Percentiles rank a stretch among this genome's conserved stretches.
Evolutionary conservation across 345 rosid species (phyloP).

Genomic region (Crucihimalaya himalaica): DNA sequence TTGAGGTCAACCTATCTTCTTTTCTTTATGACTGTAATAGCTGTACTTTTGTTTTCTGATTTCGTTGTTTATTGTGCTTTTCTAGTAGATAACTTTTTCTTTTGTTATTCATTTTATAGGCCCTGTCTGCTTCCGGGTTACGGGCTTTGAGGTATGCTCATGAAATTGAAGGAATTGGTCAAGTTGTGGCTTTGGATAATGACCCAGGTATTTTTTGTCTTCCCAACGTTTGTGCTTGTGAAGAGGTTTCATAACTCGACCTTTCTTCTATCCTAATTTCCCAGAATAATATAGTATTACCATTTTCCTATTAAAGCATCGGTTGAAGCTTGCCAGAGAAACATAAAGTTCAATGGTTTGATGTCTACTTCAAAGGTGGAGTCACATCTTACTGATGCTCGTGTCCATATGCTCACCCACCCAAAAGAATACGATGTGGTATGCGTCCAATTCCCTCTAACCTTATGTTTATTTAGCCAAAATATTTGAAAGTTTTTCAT

Average conservation of each 20-base stretch:
- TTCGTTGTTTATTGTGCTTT: background rate
- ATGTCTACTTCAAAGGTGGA: conserved; percentile 88
- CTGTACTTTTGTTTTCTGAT: background rate
- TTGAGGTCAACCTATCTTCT: conserved; percentile 62
- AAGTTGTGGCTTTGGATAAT: conserved; percentile 94
- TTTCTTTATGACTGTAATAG: conserved; percentile 14
- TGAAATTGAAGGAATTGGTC: conserved; percentile 90
- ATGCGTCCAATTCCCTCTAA: conserved; percentile 12
- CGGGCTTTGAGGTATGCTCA: conserved; percentile 93
- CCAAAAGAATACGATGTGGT: conserved; percentile 98
- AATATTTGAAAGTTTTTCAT: background rate
- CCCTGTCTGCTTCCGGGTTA: conserved; percentile 94
- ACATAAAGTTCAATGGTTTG: conserved; percentile 89
- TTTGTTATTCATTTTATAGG: conserved; percentile 49
- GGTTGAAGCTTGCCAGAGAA: conserved; percentile 91
- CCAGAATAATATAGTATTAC: background rate
- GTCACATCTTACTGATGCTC: conserved; percentile 93
- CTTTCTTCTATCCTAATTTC: conserved; percentile 8
- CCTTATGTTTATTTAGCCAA: background rate
- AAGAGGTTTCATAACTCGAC: background rate
- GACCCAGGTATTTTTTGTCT: conserved; percentile 60
- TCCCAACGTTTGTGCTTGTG: conserved; percentile 10
- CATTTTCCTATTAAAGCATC: conserved; percentile 52
- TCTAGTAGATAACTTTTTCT: conserved; percentile 1
- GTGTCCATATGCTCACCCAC: conserved; percentile 91